Evolutionary conservation across 2,329 filamentous ascomycete species (phyloP).

Genomic region (Colletotrichum siamense): DNA sequence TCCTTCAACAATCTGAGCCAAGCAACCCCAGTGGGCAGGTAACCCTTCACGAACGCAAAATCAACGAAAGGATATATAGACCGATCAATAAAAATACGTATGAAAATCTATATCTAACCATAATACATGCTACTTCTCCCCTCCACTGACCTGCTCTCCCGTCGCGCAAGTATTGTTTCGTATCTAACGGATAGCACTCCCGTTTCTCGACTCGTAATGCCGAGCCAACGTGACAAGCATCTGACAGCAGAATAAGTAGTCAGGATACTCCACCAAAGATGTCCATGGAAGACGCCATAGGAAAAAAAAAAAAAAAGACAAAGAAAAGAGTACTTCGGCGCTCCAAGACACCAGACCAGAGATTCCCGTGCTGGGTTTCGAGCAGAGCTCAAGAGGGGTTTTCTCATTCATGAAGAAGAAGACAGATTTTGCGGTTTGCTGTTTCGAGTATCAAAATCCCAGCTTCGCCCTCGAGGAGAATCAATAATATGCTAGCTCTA

Average conservation of each 20-base stretch:
- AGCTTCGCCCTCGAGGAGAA: background rate
- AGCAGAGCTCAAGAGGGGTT: background rate
- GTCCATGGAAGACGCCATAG: too few relatives aligned
- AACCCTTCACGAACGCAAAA: background rate
- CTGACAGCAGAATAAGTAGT: background rate
- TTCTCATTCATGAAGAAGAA: background rate
- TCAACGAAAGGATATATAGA: background rate
- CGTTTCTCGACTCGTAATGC: background rate
- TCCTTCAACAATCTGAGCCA: background rate
- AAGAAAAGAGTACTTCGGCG: background rate
- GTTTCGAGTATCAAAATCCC: background rate
- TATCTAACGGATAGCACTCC: background rate
- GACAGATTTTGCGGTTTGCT: background rate
- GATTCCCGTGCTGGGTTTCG: background rate
- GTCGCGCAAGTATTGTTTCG: background rate
- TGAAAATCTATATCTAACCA: fast-evolving
- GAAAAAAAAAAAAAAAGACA: too few relatives aligned
- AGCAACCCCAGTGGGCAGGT: too few relatives aligned
- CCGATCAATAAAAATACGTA: background rate
- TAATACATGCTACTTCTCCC: fast-evolving
- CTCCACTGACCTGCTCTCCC: background rate
- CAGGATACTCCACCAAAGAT: background rate
- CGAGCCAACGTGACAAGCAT: fast-evolving
- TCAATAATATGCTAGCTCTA: background rate
- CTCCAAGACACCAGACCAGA: background rate